Evolutionary conservation across 1,284 basidiomycete genomes (phyloP).

Genomic region (Lentinula novae-zelandiae): DNA sequence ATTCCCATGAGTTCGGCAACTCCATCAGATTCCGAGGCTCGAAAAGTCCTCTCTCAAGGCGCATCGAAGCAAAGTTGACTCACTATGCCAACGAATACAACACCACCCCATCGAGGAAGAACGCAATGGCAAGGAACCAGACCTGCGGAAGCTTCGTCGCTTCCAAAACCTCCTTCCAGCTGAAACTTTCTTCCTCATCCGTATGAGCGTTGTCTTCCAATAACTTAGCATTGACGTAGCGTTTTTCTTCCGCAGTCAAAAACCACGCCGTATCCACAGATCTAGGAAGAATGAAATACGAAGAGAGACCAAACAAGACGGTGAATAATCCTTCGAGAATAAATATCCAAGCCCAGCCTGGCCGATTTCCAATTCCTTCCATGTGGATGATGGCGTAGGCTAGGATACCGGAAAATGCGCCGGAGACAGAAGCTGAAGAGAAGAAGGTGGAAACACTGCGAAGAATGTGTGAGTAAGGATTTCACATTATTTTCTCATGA

Average conservation of each 20-base stretch:
- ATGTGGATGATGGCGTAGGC: constrained; percentile 55
- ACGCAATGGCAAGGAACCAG: constrained; percentile 21
- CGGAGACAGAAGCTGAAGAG: constrained; percentile 53
- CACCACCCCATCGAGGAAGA: constrained; percentile 25
- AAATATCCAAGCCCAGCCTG: constrained; percentile 56
- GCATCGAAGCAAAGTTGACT: background rate
- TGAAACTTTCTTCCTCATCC: constrained; percentile 30
- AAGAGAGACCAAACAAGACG: constrained; percentile 7
- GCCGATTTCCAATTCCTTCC: constrained; percentile 41
- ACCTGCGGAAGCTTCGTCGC: constrained; percentile 36
- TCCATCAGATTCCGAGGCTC: no score
- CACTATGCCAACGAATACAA: constrained; percentile 12
- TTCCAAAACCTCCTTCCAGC: constrained; percentile 30
- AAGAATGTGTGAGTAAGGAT: background rate
- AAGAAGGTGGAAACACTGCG: constrained; percentile 54
- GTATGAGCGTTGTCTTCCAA: constrained; percentile 27
- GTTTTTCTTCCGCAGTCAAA: constrained; percentile 11
- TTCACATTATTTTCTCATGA: background rate
- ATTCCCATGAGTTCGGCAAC: no score
- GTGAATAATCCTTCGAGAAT: constrained; percentile 28
- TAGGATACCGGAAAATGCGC: constrained; percentile 63
- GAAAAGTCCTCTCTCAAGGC: no score
- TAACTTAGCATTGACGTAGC: constrained; percentile 12
- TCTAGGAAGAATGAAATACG: constrained; percentile 11
- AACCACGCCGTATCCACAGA: constrained; percentile 10